Evolutionary conservation across 352 stramenopile species (phyloP), one percentile per base, ranked within the genome.

Genomic region (Plasmopara muralis): DNA sequence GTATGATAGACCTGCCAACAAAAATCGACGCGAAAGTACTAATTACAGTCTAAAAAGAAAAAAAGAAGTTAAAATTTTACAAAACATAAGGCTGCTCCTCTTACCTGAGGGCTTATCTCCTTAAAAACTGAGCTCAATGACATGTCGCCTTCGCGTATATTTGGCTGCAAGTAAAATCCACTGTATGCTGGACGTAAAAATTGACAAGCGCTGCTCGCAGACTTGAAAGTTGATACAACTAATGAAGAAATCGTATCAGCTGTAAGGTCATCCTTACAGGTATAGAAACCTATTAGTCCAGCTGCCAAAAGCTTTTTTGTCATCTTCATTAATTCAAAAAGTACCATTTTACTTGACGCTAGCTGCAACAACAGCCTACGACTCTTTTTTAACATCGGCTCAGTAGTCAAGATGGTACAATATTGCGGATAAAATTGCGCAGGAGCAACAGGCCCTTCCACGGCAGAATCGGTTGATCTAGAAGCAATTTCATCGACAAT

Each of bases 51-150:
- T 87, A 53, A 40, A 47, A 54, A 46, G 34, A 53, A 30, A 33
- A 6, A 34, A 13, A 38, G 45, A 16, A 31, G 10, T n/a, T 47
- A 34, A 9, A 14, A 15, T 12, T 33, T 35, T 4, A 12, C 5
- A 5, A 12, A 12, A 12, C 16, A 29, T 50, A 38, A 16, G 13
- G 37, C 0, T 31, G 2, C 2, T 35, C 0, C 10, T 35, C 31
- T 8, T 53, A 87, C 76, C 74, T 83, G 76, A 15, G 67, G 59
- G 48, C 70, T 83, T 30, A 87, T 64, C 30, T 85, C 69, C 42
- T 76, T 74, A 30, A 85, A 77, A 9, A 75, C 53, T 40, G 45
- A 44, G 28, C 72, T 60, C 12, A 85, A 28, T 1, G 72, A 64
- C 8, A 72, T 56, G 4, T 64, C 53, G 5, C 53, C 47, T n/a